These are phyloP conservation scores for Patellaria atrata DNA, from an alignment of 495 filamentous ascomycete species.

Conservation along the genomic window DNA sequence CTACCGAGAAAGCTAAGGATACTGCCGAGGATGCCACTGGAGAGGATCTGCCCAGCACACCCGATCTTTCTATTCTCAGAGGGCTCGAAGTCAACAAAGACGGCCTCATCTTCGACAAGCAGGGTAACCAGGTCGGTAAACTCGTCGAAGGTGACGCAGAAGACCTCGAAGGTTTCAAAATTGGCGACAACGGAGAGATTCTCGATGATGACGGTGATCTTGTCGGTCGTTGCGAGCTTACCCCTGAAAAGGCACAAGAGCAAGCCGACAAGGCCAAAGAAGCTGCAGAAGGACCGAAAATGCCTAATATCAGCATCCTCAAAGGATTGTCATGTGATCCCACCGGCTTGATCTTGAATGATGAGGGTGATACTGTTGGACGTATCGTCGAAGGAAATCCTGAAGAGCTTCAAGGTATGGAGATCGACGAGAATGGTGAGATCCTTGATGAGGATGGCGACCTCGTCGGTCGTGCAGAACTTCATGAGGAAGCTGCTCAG, in stretches of 20 bases:
- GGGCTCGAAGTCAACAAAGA: slow-evolving; percentile 42
- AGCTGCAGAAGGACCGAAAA: slow-evolving; percentile 17
- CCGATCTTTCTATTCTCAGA: slow-evolving; percentile 38
- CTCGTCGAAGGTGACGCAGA: slow-evolving; percentile 47
- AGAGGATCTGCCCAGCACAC: slow-evolving; percentile 25
- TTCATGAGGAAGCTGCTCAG: slow-evolving; percentile 28
- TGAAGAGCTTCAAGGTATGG: slow-evolving; percentile 24
- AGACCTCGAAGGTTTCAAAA: slow-evolving; percentile 43
- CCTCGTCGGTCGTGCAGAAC: slow-evolving; percentile 28
- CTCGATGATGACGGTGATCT: slow-evolving; percentile 51
- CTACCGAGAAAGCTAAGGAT: slow-evolving; percentile 21
- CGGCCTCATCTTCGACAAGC: slow-evolving; percentile 40
- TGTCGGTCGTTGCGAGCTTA: slow-evolving; percentile 40
- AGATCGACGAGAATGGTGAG: slow-evolving; percentile 30
- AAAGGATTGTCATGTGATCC: slow-evolving; percentile 25
- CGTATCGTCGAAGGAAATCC: slow-evolving; percentile 27
- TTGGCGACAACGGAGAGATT: slow-evolving; percentile 49
- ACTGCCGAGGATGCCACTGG: slow-evolving; percentile 15
- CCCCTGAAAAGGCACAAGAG: slow-evolving; percentile 30
- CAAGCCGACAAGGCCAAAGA: slow-evolving; percentile 25
- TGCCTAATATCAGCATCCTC: slow-evolving; percentile 27
- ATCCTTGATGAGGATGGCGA: slow-evolving; percentile 32
- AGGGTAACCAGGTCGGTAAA: slow-evolving; percentile 41
- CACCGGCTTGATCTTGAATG: slow-evolving; percentile 28
- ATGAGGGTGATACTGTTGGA: slow-evolving; percentile 30